Evolutionary conservation across 2,329 filamentous ascomycete genomes (phyloP), one percentile per base, ranked within the genome.

Genomic region (Neospermospora avenae): DNA sequence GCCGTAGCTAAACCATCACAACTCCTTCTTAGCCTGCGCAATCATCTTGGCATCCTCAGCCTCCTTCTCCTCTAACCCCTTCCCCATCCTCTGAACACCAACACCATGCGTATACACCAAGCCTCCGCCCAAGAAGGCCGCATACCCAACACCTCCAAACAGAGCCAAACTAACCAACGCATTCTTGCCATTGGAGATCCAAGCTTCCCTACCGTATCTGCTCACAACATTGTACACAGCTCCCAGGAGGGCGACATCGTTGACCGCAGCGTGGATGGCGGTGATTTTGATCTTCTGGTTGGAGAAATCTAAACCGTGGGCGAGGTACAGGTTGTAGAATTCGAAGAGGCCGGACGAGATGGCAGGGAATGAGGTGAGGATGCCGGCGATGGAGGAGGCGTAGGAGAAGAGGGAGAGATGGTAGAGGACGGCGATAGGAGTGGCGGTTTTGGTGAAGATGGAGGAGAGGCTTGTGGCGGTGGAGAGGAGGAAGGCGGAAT

Each of bases 51-150:
- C 37, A n/a, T 11, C 10, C 6, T n/a, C n/a, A 22, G 35, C 31
- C 25, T 59, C 41, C 49, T 63, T 65, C 42, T 58, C 35, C 45
- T 63, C 51, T 4, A 45, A 14, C 3, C 59, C 63, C 18, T 59
- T 46, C 18, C 64, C 64, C 62, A 58, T 57, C 8, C 64, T 45
- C 42, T 64, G 64, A 16, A 66, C 64, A 10, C 62, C 64, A 41
- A 64, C 62, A 13, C 64, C 62, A 42, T 58, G 51, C 13, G 51
- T 57, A 53, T 64, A 64, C 22, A 66, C 51, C 34, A 66, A 44
- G 4, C 18, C 49, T 6, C 64, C 62, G 11, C 63, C 64, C 4
- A 66, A 35, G 39, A 48, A 65, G 4, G 63, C 63, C 10, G 63
- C 59, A 52, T 62, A 63, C 6, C 22, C 25, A 14, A 52, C 24